A percentile compares a stretch with the other conserved stretches of the same genome.
Conservation (phyloP, 2,329 filamentous ascomycete species). For the Tolypocladium guangdongense region DNA sequence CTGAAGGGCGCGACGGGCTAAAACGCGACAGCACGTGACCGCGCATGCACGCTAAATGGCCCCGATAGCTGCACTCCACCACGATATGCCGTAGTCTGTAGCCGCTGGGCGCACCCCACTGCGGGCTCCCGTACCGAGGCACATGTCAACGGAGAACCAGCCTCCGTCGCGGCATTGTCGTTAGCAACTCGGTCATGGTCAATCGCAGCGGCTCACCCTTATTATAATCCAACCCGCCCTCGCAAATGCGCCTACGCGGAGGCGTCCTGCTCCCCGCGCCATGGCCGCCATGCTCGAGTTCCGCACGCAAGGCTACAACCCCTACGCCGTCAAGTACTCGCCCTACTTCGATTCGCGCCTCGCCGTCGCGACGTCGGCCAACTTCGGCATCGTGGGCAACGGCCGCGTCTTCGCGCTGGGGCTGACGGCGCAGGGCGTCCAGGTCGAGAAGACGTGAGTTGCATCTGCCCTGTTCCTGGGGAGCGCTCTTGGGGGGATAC, state of each 20-base stretch:
- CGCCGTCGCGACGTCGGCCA: slow-evolving; percentile 80
- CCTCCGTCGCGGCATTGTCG: background rate
- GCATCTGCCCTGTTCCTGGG: background rate
- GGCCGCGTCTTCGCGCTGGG: slow-evolving; percentile 78
- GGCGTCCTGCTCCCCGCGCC: slow-evolving; percentile 4
- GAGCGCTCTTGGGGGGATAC: background rate
- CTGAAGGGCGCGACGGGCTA: background rate
- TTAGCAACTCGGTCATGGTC: background rate
- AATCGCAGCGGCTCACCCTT: background rate
- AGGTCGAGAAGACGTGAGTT: slow-evolving; percentile 67
- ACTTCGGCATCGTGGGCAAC: slow-evolving; percentile 96
- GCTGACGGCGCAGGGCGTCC: slow-evolving; percentile 72
- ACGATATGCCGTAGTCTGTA: background rate
- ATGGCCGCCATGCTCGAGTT: slow-evolving; percentile 77
- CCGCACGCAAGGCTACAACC: slow-evolving; percentile 86
- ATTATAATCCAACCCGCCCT: background rate
- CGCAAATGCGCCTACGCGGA: background rate
- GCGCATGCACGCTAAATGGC: background rate
- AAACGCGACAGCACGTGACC: slow-evolving; percentile 18
- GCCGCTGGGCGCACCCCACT: too few relatives aligned
- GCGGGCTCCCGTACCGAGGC: slow-evolving; percentile 17
- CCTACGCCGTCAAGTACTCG: slow-evolving; percentile 95
- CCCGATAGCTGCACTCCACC: slow-evolving; percentile 8
- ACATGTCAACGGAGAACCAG: slow-evolving; percentile 15
- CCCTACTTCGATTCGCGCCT: slow-evolving; percentile 95